These are phyloP conservation scores for Ophiostoma piceae DNA, from an alignment of 2,329 filamentous ascomycete genomes.

Conservation along the genomic window DNA sequence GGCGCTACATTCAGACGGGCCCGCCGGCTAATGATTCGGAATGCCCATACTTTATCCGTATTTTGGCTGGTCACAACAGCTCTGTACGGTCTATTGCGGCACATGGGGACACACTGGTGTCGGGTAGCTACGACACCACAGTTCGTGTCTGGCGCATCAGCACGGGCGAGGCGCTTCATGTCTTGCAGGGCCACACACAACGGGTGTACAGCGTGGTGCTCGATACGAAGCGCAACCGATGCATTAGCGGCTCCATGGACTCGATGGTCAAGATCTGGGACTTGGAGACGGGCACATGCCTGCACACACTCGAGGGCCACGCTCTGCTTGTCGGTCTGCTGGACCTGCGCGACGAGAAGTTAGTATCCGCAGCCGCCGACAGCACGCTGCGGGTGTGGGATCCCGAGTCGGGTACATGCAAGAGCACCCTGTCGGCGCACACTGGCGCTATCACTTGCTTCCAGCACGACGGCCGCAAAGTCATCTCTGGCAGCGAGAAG, in stretches of 20 bases:
- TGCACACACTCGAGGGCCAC: slow-evolving; percentile 90
- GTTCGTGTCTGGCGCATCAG: slow-evolving; percentile 97
- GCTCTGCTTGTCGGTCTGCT: slow-evolving; percentile 85
- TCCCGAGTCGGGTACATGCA: slow-evolving; percentile 84
- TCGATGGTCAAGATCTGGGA: slow-evolving; percentile 98
- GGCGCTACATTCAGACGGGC: slow-evolving; percentile 71
- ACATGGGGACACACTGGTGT: slow-evolving; percentile 91
- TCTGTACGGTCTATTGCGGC: slow-evolving; percentile 95
- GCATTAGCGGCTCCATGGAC: slow-evolving; percentile 98
- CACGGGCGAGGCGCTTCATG: slow-evolving; percentile 80
- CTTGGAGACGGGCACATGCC: slow-evolving; percentile 73
- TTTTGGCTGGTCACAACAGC: slow-evolving; percentile 79
- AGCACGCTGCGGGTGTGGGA: slow-evolving; percentile 97
- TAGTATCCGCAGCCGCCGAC: slow-evolving; percentile 93
- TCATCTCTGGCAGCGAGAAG: slow-evolving; percentile 91
- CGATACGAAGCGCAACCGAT: slow-evolving; percentile 84
- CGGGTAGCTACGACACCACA: slow-evolving; percentile 91
- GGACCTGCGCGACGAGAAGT: slow-evolving; percentile 79
- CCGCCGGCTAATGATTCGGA: slow-evolving; percentile 69
- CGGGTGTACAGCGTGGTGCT: slow-evolving; percentile 98
- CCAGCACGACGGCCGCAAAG: slow-evolving; percentile 93
- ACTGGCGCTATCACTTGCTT: slow-evolving; percentile 98
- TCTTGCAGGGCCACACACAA: slow-evolving; percentile 77
- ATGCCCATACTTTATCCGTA: slow-evolving; percentile 91
- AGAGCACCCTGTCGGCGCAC: slow-evolving; percentile 83